Evolutionary conservation across 129 eudicot species (phyloP), one percentile per base, ranked within the genome.

Genomic region (Chrysanthemum makinoi): DNA sequence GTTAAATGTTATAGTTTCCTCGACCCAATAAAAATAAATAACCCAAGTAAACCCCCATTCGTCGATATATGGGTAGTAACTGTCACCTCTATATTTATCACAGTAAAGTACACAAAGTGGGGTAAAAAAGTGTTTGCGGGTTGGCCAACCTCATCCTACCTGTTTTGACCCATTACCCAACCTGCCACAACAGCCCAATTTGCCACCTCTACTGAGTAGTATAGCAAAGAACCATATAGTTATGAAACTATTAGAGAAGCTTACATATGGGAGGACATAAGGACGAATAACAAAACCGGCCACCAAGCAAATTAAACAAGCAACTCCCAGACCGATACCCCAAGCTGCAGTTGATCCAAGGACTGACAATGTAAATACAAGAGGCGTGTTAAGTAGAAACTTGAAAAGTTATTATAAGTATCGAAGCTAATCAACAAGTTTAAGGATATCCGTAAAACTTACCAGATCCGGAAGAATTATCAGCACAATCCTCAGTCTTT

Each of bases 271-370:
- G 28, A 75, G 73, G 24, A 89, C 64, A 56, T 83, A 93, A 35
- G 98, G 98, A 65, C 88, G 96, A 16, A 83, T 51, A 7, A 75
- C 80, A 64, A 93, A 83, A 61, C 98, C 98, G 15, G 76, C 28
- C 48, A 86, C 52, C 44, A 91, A 66, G 72, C 97, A 81, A 64
- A 84, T 62, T 14, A 88, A 61, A 75, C 96, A 76, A 58, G 86
- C 80, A 60, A 86, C 74, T 48, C 69, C 83, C 50, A 91, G 51
- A 16, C 80, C 93, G 9, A 81, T 69, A 19, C 82, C 65, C 96
- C 93, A 91, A 6, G 81, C 79, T 67, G 78, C 51, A 26, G 85
- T 72, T 35, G 78, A 49, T 22, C 87, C 87, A 13, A 84, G 50
- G 55, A 72, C 97, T 91, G 81, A 59, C 73, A 70, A 58, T 17